These are phyloP conservation scores for Lentinula sp. DNA, from an alignment of 768 basidiomycete genomes.

Conservation along the genomic window DNA sequence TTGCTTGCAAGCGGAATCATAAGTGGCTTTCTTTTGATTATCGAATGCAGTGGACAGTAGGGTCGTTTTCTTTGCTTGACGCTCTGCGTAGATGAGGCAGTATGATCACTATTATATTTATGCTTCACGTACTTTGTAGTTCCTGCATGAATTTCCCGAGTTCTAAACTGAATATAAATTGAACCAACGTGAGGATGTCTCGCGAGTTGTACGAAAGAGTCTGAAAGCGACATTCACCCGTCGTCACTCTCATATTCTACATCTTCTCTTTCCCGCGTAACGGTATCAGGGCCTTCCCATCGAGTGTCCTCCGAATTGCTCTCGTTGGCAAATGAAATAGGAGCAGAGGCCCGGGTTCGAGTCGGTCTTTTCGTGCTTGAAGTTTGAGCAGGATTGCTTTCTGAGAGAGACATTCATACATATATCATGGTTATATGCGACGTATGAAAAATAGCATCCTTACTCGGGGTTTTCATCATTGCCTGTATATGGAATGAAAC, in stretches of 20 bases:
- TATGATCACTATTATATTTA: background rate
- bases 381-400: background rate
- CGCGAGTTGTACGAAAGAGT: background rate
- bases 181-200: background rate
- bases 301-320: background rate
- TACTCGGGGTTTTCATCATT: constrained; percentile 23
- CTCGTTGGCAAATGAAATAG: constrained; percentile 14
- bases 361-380: constrained; percentile 10
- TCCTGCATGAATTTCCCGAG: constrained; percentile 10
- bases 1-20: constrained; percentile 24
- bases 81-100: constrained; percentile 12
- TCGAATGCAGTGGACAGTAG: constrained; percentile 19
- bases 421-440: background rate
- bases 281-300: constrained; percentile 1
- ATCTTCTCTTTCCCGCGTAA: background rate
- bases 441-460: background rate
- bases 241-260: constrained; percentile 10
- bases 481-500: no score
- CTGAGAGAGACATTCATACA: background rate
- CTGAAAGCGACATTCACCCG: constrained; percentile 1
- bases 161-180: background rate
- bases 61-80: constrained; percentile 21
- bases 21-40: constrained; percentile 26
- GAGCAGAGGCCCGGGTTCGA: constrained; percentile 14
- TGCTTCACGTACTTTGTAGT: constrained; percentile 13